phyloP scores from a whole-genome alignment of 345 rosid genomes.

The Melastoma malabathricum region DNA sequence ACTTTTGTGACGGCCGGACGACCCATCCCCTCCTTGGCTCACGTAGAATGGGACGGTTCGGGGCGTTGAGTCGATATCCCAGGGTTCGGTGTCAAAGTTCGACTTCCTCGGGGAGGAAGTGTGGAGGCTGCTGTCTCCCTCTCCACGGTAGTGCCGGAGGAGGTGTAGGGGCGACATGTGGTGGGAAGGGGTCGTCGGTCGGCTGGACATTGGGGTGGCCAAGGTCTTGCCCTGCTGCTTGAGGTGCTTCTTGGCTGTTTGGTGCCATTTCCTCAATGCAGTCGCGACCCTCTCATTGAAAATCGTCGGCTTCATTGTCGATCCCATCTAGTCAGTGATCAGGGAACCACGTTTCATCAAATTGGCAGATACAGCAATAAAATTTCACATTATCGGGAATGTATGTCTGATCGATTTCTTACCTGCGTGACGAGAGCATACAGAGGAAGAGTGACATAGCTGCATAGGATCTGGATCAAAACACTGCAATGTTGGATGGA shows the following conservation, averaged over 20 bases:
- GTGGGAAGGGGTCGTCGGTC: slow-evolving; percentile 2
- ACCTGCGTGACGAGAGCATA: slow-evolving; percentile 42
- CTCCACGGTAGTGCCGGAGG: slow-evolving; percentile 15
- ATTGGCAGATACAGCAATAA: background rate
- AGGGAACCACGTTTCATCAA: background rate
- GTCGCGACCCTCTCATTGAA: slow-evolving; percentile 27
- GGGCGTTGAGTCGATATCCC: background rate
- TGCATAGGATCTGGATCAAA: slow-evolving; percentile 25
- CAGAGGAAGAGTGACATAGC: slow-evolving; percentile 32
- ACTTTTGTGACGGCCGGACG: no score
- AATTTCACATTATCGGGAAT: background rate
- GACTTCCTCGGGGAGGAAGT: slow-evolving; percentile 6
- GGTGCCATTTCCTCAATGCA: slow-evolving; percentile 26
- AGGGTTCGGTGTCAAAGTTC: background rate
- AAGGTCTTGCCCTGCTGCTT: slow-evolving; percentile 7
- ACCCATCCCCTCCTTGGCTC: no score
- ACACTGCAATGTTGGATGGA: slow-evolving; percentile 10
- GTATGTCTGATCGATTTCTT: background rate
- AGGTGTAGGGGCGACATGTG: slow-evolving; percentile 27
- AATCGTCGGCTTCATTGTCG: slow-evolving; percentile 26
- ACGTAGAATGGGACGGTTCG: no score
- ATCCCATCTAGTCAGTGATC: slow-evolving; percentile 18
- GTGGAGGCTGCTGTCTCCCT: background rate
- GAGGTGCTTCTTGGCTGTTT: slow-evolving; percentile 16
- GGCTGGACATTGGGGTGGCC: slow-evolving; percentile 13